Base-by-base conservation (phyloP, 202 grass and related monocot species). In the Sporobolus alterniflorus region DNA sequence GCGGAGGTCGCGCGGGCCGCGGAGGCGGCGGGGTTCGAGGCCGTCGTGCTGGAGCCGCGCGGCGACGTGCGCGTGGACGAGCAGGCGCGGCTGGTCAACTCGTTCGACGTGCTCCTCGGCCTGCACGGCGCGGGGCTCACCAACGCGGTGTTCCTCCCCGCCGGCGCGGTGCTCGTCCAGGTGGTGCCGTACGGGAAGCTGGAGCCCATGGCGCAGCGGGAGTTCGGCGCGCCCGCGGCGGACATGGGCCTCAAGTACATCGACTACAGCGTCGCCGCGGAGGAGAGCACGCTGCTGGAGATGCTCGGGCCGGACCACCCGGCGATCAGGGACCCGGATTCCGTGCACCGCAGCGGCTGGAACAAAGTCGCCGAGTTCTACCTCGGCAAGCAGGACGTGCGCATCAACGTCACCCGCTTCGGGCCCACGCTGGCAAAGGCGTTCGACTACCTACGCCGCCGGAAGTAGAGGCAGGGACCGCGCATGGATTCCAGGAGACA, bases 81-180 rank as follows among this genome's bases (percentile, higher is more conserved):
- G 40, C 83, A 86, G 24, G 88, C 95, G 2, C 21, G 68, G 16
- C 3, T 15, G 62, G 92, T 95, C 75, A 98, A 98, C 84, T 76
- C 84, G 2, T 86, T 74, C 85, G 95, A 98, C 89, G 95, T 69
- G 41, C 42, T 98, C 47, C 65, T 98, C 62, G 95, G 91, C 13
- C 90, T 98, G 67, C 95, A 98, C 62, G 95, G 92, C 21, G 90
- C 95, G 0, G 92, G 95, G 25, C 88, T 98, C 61, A 90, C 95
- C 1, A 98, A 95, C 88, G 70, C 68, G 13, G 85, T 84, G 61
- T 98, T 93, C 83, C 84, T 98, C 32, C 95, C 92, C 9, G 29
- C 84, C 0, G 75, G 82, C 0, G 88, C 54, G 2, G 95, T 98
- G 75, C 82, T 81, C 1, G 80, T 98, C 46, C 92, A 98, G 83